Evolutionary conservation across 371 early-diverging fungal genomes (phyloP).

Genomic region (Chytridium lagenaria): DNA sequence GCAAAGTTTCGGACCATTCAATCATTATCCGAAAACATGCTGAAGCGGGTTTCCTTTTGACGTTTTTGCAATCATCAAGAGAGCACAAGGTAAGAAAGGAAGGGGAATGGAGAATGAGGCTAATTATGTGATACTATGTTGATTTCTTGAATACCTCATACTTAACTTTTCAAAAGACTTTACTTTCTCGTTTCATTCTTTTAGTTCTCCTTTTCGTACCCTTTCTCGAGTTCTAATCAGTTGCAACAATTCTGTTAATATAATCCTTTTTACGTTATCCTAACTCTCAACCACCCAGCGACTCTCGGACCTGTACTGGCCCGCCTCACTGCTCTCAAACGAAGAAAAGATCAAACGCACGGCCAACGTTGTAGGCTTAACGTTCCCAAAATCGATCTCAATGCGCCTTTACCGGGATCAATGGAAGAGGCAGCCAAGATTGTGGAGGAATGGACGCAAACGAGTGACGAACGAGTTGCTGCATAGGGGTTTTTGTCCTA

Average conservation of each 20-base stretch:
- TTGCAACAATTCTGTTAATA: no score
- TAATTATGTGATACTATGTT: no score
- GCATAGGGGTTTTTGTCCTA: no score
- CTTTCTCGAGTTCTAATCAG: no score
- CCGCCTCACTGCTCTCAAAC: constrained; percentile 29
- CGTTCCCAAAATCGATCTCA: constrained; percentile 37
- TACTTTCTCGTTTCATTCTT: no score
- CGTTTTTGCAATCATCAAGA: constrained; percentile 22
- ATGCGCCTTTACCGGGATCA: background rate
- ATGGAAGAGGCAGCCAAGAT: constrained; percentile 12
- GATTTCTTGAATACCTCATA: background rate
- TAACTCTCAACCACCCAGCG: no score
- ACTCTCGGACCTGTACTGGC: constrained; percentile 49
- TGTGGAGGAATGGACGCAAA: no score
- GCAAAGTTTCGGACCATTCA: background rate
- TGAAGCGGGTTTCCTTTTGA: constrained; percentile 26
- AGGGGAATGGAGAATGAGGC: no score
- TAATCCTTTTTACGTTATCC: no score
- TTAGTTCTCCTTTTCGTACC: no score
- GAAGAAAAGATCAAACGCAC: constrained; percentile 43
- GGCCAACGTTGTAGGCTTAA: constrained; percentile 46
- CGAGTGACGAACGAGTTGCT: no score
- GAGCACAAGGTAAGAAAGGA: constrained; percentile 31
- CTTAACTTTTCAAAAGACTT: constrained; percentile 1
- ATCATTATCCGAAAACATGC: background rate